Evolutionary conservation across 306 rosid species (phyloP).

Genomic region (Castanospermum australe): DNA sequence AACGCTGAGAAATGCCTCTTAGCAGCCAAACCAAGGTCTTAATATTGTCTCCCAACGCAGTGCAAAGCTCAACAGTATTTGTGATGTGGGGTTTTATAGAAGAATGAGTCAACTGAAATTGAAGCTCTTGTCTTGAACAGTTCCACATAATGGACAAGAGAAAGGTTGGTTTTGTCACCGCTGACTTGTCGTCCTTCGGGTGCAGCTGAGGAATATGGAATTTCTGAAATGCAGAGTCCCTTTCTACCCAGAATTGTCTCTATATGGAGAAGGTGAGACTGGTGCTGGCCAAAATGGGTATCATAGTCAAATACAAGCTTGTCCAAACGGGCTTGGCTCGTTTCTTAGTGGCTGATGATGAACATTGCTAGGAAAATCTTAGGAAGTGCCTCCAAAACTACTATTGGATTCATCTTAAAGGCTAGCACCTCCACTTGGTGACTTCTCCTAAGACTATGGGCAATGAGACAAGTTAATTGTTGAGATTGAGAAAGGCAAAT

Average conservation of each 20-base stretch:
- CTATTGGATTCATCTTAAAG: constrained; percentile 15
- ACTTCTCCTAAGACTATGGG: constrained; percentile 28
- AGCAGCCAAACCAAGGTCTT: constrained; percentile 16
- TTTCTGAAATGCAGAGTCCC: background rate
- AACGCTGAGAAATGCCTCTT: background rate
- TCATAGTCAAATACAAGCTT: constrained; percentile 26
- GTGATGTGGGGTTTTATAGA: constrained; percentile 22
- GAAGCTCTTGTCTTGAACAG: background rate
- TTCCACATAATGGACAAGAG: constrained; percentile 18
- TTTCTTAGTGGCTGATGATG: constrained; percentile 20
- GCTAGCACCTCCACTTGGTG: constrained; percentile 14
- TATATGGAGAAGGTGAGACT: background rate
- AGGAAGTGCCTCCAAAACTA: constrained; percentile 42
- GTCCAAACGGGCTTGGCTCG: background rate
- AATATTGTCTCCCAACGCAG: background rate
- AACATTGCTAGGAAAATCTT: constrained; percentile 37
- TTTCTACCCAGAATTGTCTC: constrained; percentile 15
- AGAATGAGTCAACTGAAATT: background rate
- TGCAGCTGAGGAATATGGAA: background rate
- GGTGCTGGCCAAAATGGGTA: background rate
- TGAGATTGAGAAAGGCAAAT: background rate
- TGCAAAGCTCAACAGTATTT: constrained; percentile 29
- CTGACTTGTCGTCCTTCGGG: background rate
- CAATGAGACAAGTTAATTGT: constrained; percentile 15
- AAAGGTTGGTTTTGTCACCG: constrained; percentile 42